A percentile compares a stretch with the other conserved stretches of the same genome.
phyloP scores from a whole-genome alignment of 176 grass and related monocot genomes.

The Lolium multiflorum region DNA sequence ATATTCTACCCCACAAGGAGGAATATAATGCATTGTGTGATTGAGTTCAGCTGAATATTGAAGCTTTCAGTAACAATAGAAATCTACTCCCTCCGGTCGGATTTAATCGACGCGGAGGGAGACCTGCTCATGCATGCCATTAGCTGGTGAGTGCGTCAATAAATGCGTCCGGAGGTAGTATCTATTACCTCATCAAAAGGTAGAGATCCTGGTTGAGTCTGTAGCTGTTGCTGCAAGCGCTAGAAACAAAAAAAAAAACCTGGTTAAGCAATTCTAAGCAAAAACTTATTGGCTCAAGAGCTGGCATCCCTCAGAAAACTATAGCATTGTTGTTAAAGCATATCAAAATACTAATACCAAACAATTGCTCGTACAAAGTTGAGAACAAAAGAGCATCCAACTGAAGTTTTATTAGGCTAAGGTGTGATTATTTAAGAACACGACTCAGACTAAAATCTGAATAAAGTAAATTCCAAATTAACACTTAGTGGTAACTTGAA shows the following conservation, averaged over 20 bases:
- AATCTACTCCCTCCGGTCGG: no score
- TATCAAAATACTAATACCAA: not conserved
- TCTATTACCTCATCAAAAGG: conserved; percentile 83
- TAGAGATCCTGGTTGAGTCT: conserved; percentile 80
- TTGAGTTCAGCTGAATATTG: no score
- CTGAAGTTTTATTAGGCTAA: conserved; percentile 10
- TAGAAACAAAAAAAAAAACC: conserved; percentile 51
- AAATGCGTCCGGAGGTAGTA: no score
- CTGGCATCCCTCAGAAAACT: not conserved
- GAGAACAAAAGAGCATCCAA: conserved; percentile 4
- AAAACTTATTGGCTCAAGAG: conserved; percentile 15
- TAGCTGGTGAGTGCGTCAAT: no score
- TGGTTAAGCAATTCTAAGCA: conserved; percentile 24
- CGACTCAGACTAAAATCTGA: conserved; percentile 2
- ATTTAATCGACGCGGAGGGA: no score
- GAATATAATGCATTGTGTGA: no score
- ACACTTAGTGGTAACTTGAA: not conserved
- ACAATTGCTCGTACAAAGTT: not conserved
- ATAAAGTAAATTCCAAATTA: conserved; percentile 37
- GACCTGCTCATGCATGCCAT: no score
- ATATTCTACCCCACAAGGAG: no score
- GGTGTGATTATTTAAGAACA: conserved; percentile 14
- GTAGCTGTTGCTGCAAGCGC: conserved; percentile 84
- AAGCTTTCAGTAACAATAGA: not conserved
- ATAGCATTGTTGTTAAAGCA: conserved; percentile 17